These are phyloP conservation scores for Endocarpon pusillum DNA, from an alignment of 495 filamentous ascomycete species.

Conservation along the genomic window DNA sequence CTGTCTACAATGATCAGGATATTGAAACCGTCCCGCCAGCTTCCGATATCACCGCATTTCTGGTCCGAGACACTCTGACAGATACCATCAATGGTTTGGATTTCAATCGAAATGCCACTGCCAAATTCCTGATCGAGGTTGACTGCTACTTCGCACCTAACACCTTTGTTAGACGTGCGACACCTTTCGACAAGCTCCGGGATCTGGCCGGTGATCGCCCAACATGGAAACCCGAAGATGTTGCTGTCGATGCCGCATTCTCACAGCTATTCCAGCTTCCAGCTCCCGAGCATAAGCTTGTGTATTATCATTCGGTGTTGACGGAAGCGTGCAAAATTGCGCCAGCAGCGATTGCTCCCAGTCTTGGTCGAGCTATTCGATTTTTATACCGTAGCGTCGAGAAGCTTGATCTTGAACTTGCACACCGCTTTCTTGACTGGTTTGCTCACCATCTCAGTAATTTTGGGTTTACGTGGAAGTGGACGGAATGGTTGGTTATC, in stretches of 20 bases:
- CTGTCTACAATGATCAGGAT: conserved; percentile 77
- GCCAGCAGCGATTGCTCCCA: conserved; percentile 89
- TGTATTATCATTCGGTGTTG: conserved; percentile 89
- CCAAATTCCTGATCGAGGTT: conserved; percentile 79
- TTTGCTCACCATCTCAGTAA: conserved; percentile 96
- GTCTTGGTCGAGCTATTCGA: conserved; percentile 81
- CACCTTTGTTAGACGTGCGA: conserved; percentile 85
- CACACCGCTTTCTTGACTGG: conserved; percentile 86
- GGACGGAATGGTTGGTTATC: conserved; percentile 70
- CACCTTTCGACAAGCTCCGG: conserved; percentile 72
- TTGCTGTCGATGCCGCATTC: conserved; percentile 92
- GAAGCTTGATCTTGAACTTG: conserved; percentile 72
- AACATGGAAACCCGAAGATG: conserved; percentile 96
- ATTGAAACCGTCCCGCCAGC: conserved; percentile 77
- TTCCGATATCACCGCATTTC: conserved; percentile 54
- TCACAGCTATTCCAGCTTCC: conserved; percentile 85
- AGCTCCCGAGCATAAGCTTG: conserved; percentile 75
- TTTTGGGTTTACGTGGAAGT: conserved; percentile 99
- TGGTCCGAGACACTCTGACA: conserved; percentile 70
- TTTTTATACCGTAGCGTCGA: conserved; percentile 70
- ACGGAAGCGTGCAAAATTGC: conserved; percentile 92
- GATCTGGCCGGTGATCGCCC: conserved; percentile 47
- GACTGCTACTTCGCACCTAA: conserved; percentile 82
- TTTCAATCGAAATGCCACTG: conserved; percentile 75
- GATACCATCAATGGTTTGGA: conserved; percentile 91